Evolutionary conservation across 371 early-diverging fungal genomes (phyloP), one percentile per base, ranked within the genome.

Genomic region (Mucor velutinosus): DNA sequence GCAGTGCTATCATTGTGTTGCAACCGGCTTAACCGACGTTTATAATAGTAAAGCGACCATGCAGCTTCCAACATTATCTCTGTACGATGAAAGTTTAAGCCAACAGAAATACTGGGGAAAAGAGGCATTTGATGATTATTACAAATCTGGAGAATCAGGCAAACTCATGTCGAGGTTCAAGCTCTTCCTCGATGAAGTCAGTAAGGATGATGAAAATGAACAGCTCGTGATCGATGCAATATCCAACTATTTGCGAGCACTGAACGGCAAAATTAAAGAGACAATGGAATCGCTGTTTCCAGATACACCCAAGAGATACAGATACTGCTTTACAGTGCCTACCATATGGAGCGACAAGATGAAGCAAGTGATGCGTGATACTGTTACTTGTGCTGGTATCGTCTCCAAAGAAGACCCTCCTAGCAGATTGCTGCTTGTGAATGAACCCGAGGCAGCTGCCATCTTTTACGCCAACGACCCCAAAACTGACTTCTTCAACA

Each of bases 371-470:
- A 81, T 81, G 81, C 71, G 81, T 43, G 70, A 76, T 19, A 79
- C 79, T 7, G 75, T 77, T 11, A 71, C 76, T n/a, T 66, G 65
- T 56, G 79, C 81, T 23, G 77, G 73, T 4, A 71, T 81, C 12
- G 67, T 80, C 29, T 67, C 74, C 8, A 60, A 60, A 6, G 57
- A 65, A 27, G 81, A 81, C 25, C 73, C 74, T 49, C 81, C 75
- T 0, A 71, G 72, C 21, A 67, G 75, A 49, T 65, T 86, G n/a
- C 67, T 86, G 72, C 66, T 86, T 2, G 77, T 86, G 43, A 80
- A 76, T 29, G 86, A 86, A 47, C 84, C 79, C 4, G 78, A 77
- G 58, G 77, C 81, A 1, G 78, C 81, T 4, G 78, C 80, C 3
- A 67, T 78, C 33, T 81, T 72, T 32, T 81, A 76, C 51, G 53